Base-by-base conservation (phyloP, 2,329 filamentous ascomycete genomes). In the Graphilbum sp. region DNA sequence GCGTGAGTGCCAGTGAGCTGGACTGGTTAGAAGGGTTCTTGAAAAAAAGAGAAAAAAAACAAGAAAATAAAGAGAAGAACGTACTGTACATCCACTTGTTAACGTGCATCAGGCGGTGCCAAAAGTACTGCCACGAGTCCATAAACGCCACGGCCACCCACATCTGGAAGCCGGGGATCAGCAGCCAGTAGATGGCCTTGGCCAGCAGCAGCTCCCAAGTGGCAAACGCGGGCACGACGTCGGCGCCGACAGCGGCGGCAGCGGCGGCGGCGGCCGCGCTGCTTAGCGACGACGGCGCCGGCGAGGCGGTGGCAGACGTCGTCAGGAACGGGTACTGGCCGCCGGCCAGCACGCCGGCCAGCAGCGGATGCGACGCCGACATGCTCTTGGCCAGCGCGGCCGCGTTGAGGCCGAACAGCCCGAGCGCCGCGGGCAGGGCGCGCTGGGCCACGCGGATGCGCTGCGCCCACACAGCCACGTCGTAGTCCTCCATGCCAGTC, bases 71-170 rank as follows among this genome's bases (percentile, higher is more conserved):
- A 71, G 52, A 72, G 69, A 32, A 63, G 69, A 3, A 71, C 81
- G 59, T 67, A 90, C 84, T 80, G 66, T 96, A 96, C 49, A 98
- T 70, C 82, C 84, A 96, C 58, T 83, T 87, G 64, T 96, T 95
- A 64, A 90, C 69, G 61, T 98, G 90, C 90, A 98, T 98, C 41
- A 80, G 72, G 30, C 90, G 84, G 60, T 98, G 90, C 50, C 88
- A 69, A 61, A 95, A 94, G 62, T 98, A 98, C 56, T 98, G 88
- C 90, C 90, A 98, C 33, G 86, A 90, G 60, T 98, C 90, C 48
- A 96, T 72, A 46, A 92, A 66, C 46, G 73, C 61, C 43, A 88
- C 70, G 19, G 78, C 90, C 36, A 82, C 52, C 41, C 72, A 61
- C 53, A 94, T 82, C 56, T 96, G 88, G 35, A 88, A 39, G 3